Base-by-base conservation (phyloP, 371 early-diverging fungal genomes). In the Hamiltosporidium magnivora region DNA sequence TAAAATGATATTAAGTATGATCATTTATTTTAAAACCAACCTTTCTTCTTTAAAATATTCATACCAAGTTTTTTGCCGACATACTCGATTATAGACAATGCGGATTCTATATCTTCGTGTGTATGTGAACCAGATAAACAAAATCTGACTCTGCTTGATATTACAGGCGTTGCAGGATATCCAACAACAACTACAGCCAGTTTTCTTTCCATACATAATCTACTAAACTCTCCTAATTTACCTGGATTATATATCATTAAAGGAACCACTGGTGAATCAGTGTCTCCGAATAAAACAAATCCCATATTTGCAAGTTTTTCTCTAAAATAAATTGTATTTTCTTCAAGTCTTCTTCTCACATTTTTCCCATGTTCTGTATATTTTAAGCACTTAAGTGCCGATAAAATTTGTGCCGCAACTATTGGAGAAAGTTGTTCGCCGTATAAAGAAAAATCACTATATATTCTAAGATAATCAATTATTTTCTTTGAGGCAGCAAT, bases 121-220 rank as follows among this genome's bases (percentile, higher is more conserved):
- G 90, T 91, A 79, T 96, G 97, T 6, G 93, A 85, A 2, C 94
- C 89, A 12, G 90, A 89, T 46, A 96, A 77, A 81, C 99, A 99
- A 86, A 99, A 91, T 54, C 98, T 84, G 43, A 91, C 94, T 55
- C 99, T 85, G 2, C 90, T 88, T 14, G 90, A 87, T 58, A 96
- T 90, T 63, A 97, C 90, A n/a, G 95, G 91, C 0, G 94, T 93
- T 1, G 93, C 93, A 0, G 98, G 98, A 83, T 93, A 94, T 14
- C 93, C 93, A 2, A 96, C 98, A 0, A 97, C 94, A 2, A 96
- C 96, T 25, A 94, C 90, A 3, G 95, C 96, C 69, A 99, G 85
- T 56, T 89, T 90, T 44, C 92, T 86, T 70, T 87, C 84, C 44
- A 93, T 84, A 74, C 89, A 87, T 77, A 91, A 88, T 37, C 94